Evolutionary conservation across 129 eudicot genomes (phyloP), one percentile per base, ranked within the genome.

Genomic region (Flaveria brownii): DNA sequence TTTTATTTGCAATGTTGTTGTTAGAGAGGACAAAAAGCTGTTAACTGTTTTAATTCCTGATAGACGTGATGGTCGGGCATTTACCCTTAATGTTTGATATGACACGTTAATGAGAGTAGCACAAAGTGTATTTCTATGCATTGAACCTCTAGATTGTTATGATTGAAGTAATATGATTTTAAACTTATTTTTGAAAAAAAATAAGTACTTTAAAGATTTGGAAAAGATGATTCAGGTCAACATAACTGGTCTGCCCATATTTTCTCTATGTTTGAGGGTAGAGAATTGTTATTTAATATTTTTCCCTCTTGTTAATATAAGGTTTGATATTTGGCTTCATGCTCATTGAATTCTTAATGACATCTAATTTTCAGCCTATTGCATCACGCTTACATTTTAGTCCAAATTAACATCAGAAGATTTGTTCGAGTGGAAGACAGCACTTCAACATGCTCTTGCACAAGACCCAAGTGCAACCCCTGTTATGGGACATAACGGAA

Each of bases 51-150:
- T 95, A 71, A 91, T 95, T 68, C 99, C 99, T 75, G 99, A 95
- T 91, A 97, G 99, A 39, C 97, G 99, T 9, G 96, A 91, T 80
- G 99, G 97, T 8, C 87, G 99, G 6, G 99, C 99, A 62, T 95
- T 95, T 81, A 95, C 99, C 9, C 97, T 95, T 60, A 95, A 95
- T 97, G 99, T 50, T 73, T 17, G 46, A 63, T 69, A 65, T 42
- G 22, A 20, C 22, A 20, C 22, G 22, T 20, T 20, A 20, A 20
- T 20, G 22, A 20, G 22, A 20, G 22, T 20, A 20, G 22, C 22
- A 10, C 66, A 59, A 10, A 8, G 15, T 12, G 16, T 59, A 59
- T 59, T 23, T 25, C 36, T 23, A 59, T 55, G 12, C 61, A 18
- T 17, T 17, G 18, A 55, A 55, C 61, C 10, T 55, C 25, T 18